Percentiles rank a stretch among this genome's conserved stretches.
phyloP scores from a whole-genome alignment of 2,329 filamentous ascomycete species.

The Fusarium sp. region DNA sequence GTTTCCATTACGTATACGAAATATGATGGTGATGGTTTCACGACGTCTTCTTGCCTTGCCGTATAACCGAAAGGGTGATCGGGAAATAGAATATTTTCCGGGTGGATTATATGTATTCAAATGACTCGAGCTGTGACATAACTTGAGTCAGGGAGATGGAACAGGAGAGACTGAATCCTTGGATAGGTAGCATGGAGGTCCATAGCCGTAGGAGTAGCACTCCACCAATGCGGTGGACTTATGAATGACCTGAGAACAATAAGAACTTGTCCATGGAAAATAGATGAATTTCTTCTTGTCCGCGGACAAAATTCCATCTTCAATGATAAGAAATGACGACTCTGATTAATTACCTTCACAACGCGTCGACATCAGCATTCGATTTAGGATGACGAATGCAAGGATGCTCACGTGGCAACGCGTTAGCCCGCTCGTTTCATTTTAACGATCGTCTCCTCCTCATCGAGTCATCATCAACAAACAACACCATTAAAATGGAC shows the following conservation, averaged over 20 bases:
- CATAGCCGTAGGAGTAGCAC: background rate
- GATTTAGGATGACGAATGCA: background rate
- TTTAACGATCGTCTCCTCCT: background rate
- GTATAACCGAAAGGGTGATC: background rate
- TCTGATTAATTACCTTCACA: background rate
- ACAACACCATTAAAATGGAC: slow-evolving; percentile 9
- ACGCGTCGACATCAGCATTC: too few relatives aligned
- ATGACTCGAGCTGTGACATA: background rate
- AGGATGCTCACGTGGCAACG: slow-evolving; percentile 8
- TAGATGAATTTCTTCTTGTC: background rate
- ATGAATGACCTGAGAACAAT: background rate
- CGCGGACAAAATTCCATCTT: background rate
- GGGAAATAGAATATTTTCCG: background rate
- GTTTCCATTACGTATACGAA: background rate
- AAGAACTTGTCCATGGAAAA: background rate
- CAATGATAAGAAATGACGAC: background rate
- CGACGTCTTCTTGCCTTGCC: background rate
- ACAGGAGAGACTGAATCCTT: too few relatives aligned
- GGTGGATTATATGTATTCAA: background rate
- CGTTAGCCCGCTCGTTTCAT: background rate
- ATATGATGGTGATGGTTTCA: background rate
- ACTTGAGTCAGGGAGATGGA: background rate
- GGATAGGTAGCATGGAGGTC: background rate
- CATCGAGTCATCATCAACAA: background rate
- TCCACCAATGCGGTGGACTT: background rate